A percentile compares a stretch with the other conserved stretches of the same genome.
These are phyloP conservation scores for Monosporascus sp. DNA, from an alignment of 2,329 filamentous ascomycete genomes.

Conservation along the genomic window DNA sequence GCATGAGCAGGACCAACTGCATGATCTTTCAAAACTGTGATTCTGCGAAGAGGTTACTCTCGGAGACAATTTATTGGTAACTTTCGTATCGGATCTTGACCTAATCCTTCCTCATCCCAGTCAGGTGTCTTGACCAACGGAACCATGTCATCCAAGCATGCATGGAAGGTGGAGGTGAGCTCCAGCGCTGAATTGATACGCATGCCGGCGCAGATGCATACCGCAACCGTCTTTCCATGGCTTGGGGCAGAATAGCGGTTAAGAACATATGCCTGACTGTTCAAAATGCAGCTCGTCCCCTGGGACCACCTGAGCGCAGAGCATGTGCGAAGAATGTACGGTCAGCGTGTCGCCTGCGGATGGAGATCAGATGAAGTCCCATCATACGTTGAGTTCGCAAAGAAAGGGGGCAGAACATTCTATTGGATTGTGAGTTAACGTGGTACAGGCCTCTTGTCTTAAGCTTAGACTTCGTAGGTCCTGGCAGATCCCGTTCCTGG, in stretches of 20 bases:
- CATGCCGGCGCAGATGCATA: background rate
- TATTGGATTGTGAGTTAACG: slow-evolving; percentile 33
- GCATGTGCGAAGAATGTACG: slow-evolving; percentile 35
- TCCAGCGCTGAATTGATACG: background rate
- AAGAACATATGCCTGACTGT: slow-evolving; percentile 4
- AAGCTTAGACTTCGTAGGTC: slow-evolving; percentile 15
- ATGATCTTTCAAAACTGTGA: no score
- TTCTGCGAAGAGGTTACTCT: no score
- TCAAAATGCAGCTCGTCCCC: slow-evolving; percentile 30
- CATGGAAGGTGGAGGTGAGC: slow-evolving; percentile 32
- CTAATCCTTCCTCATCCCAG: background rate
- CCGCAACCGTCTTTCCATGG: background rate
- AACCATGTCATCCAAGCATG: slow-evolving; percentile 19
- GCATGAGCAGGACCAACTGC: no score
- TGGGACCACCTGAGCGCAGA: slow-evolving; percentile 36
- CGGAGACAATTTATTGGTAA: no score
- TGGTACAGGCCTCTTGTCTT: slow-evolving; percentile 4
- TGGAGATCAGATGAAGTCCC: slow-evolving; percentile 36
- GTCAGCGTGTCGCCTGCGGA: slow-evolving; percentile 41
- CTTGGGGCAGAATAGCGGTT: background rate
- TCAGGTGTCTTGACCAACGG: background rate
- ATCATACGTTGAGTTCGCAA: slow-evolving; percentile 29
- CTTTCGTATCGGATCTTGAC: no score
- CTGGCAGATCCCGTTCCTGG: slow-evolving; percentile 25
- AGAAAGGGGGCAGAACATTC: slow-evolving; percentile 30